phyloP scores from a whole-genome alignment of 306 rosid species.

The Vicia villosa region DNA sequence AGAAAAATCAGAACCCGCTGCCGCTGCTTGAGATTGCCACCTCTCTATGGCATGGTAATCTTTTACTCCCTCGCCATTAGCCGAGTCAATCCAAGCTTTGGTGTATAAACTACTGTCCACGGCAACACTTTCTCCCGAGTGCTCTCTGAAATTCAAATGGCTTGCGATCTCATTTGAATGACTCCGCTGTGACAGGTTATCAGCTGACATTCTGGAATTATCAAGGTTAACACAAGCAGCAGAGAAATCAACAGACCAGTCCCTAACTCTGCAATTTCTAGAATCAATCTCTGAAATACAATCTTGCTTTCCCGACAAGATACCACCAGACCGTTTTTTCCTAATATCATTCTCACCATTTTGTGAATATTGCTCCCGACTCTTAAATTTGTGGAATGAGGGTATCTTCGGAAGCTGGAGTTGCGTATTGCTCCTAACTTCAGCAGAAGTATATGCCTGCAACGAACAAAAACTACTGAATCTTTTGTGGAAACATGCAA shows the following conservation, averaged over 20 bases:
- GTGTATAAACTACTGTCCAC: slow-evolving; percentile 84
- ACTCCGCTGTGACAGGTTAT: slow-evolving; percentile 86
- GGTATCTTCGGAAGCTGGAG: slow-evolving; percentile 97
- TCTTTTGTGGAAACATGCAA: slow-evolving; percentile 7
- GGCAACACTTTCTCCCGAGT: slow-evolving; percentile 95
- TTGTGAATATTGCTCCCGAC: slow-evolving; percentile 70
- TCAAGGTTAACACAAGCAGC: slow-evolving; percentile 87
- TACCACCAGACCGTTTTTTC: slow-evolving; percentile 84
- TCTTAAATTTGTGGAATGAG: slow-evolving; percentile 92
- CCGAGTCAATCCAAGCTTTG: slow-evolving; percentile 97
- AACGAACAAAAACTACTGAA: slow-evolving; percentile 34
- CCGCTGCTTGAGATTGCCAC: slow-evolving; percentile 99
- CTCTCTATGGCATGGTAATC: slow-evolving; percentile 92
- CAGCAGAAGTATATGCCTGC: slow-evolving; percentile 95
- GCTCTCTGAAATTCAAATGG: slow-evolving; percentile 84
- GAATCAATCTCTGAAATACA: slow-evolving; percentile 95
- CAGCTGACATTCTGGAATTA: slow-evolving; percentile 71
- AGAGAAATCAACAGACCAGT: slow-evolving; percentile 97
- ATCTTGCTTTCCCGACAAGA: slow-evolving; percentile 83
- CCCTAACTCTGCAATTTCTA: slow-evolving; percentile 90
- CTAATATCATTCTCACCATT: slow-evolving; percentile 75
- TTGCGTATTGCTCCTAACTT: slow-evolving; percentile 65
- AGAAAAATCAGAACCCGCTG: slow-evolving; percentile 70
- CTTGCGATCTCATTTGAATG: slow-evolving; percentile 87
- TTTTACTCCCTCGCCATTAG: slow-evolving; percentile 76